These are phyloP conservation scores for Canavalia gladiata DNA, from an alignment of 306 rosid genomes.

Conservation along the genomic window DNA sequence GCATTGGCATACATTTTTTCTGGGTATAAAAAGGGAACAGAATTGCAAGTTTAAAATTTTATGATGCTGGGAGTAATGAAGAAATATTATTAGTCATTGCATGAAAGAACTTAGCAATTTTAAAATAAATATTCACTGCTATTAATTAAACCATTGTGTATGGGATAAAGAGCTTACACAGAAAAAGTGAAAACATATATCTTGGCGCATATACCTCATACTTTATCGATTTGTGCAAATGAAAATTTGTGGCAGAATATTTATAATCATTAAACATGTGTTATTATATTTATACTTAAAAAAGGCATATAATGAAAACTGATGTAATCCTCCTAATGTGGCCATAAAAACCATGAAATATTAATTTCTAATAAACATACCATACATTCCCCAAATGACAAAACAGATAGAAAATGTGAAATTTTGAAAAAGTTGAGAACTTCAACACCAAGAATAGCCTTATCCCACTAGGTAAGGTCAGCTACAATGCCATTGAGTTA, in stretches of 20 bases:
- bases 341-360: slow-evolving; percentile 11
- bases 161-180: slow-evolving; percentile 17
- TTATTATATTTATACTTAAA: neutral
- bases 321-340: neutral
- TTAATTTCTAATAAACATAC: neutral
- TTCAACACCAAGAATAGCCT: too few species aligned
- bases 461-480: too few species aligned
- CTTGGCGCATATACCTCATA: slow-evolving; percentile 5
- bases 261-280: slow-evolving; percentile 16
- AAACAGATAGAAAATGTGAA: slow-evolving; percentile 5
- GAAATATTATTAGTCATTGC: slow-evolving; percentile 1
- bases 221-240: neutral
- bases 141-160: slow-evolving; percentile 6
- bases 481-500: too few species aligned
- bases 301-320: neutral
- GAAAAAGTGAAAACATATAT: slow-evolving; percentile 18
- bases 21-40: neutral
- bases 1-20: slow-evolving; percentile 9
- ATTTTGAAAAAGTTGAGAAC: too few species aligned
- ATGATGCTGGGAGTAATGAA: neutral
- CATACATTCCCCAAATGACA: neutral
- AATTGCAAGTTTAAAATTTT: slow-evolving; percentile 13
- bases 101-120: neutral
- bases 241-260: neutral
- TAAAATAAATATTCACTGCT: slow-evolving; percentile 18